A percentile compares a stretch with the other conserved stretches of the same genome.
Conservation (phyloP, 495 filamentous ascomycete species). For the Penicillium crystallinum region DNA sequence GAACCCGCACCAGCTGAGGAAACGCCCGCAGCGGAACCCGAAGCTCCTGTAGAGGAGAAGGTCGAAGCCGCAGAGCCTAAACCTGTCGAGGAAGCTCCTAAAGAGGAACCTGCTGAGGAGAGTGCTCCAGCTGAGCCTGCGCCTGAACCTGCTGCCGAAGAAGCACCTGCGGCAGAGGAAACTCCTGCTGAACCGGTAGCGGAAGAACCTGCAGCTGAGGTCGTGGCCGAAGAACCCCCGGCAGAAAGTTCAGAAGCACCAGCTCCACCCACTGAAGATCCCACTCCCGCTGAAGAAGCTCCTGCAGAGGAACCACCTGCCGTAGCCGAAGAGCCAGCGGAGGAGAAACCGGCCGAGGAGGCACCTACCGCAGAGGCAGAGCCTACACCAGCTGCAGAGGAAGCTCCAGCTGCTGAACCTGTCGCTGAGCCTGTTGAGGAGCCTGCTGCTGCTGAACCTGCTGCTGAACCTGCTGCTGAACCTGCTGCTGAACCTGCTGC, state of each 20-base stretch:
- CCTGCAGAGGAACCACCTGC: slow-evolving; percentile 2
- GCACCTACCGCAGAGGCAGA: background rate
- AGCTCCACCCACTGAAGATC: background rate
- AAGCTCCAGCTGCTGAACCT: background rate
- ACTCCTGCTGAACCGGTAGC: background rate
- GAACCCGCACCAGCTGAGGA: slow-evolving; percentile 1
- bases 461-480: too few relatives aligned
- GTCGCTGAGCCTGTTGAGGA: slow-evolving; percentile 1
- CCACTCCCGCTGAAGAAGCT: background rate
- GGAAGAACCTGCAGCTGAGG: slow-evolving; percentile 2
- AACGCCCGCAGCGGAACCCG: slow-evolving; percentile 12
- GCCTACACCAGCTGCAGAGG: slow-evolving; percentile 3
- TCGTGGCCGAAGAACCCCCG: slow-evolving; percentile 4
- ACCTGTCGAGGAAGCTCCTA: slow-evolving; percentile 7
- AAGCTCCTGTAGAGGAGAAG: background rate
- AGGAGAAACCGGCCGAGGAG: background rate
- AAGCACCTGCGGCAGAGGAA: background rate
- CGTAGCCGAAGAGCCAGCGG: slow-evolving; percentile 6
- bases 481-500: too few relatives aligned
- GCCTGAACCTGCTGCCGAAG: background rate
- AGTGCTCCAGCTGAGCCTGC: background rate
- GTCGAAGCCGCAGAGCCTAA: background rate
- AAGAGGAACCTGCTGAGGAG: slow-evolving; percentile 10
- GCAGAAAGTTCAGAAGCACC: slow-evolving; percentile 5
- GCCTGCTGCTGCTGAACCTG: background rate